Base-by-base conservation (phyloP, 2,329 filamentous ascomycete genomes). In the Xylariomycetidae sp. region DNA sequence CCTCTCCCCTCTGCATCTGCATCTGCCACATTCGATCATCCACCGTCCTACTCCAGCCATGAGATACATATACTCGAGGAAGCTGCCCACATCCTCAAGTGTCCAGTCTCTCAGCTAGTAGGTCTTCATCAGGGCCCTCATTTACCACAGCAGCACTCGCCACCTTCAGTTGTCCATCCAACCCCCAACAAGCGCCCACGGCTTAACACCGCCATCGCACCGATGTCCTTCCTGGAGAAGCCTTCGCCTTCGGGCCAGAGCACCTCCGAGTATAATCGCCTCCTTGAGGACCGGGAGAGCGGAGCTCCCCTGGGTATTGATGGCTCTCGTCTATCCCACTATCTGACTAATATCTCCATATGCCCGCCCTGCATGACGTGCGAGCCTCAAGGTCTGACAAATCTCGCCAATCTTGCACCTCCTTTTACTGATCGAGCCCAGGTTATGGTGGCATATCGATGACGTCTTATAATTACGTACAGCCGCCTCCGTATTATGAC, bases 311-410 rank as follows among this genome's bases (percentile, higher is more conserved):
- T 51, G 15, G 41, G 51, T 18, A 45, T 50, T 46, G 51, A 49
- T 4, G 38, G 50, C 27, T 37, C 54, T 26, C 51, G 58, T 18
- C 29, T 64, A 23, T 50, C 55, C 28, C 51, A 58, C 14, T 62
- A 52, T 31, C 40, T 64, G 14, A 41, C 52, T 18, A 56, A 48
- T 37, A 54, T 64, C 25, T 41, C 53, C 17, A 37, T 61, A 32
- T 66, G 62, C 36, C 44, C 54, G 18, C 52, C 59, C n/a, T 61
- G 56, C 34, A 50, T 55, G 27, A 44, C 51, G 15, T 56, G 54
- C 43, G 58, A 59, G 16, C 40, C 58, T 25, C 44, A 53, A 49
- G 54, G 61, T 66, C 51, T 35, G 59, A 51, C 40, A 30, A 40
- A 34, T n/a, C n/a, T n/a, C n/a, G n/a, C n/a, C n/a, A n/a, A n/a